Base-by-base conservation (phyloP, 495 filamentous ascomycete species). In the Podospora appendiculata region DNA sequence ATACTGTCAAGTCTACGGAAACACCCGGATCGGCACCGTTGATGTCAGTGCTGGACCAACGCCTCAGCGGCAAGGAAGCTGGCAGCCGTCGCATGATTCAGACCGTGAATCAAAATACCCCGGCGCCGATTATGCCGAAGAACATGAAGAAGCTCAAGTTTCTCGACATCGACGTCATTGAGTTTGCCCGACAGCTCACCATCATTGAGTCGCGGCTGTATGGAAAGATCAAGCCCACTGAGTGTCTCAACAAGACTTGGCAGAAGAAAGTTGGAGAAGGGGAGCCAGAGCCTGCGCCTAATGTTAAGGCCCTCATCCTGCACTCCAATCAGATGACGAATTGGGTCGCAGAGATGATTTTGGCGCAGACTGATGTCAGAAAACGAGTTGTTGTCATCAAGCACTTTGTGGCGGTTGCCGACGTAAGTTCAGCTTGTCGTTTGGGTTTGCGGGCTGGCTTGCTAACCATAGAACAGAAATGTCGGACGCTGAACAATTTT, bases 101-200 rank as follows among this genome's bases (percentile, higher is more conserved):
- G 35, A 96, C 90, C 7, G 78, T 92, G 57, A 88, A 79, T 62
- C 81, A 79, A 50, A 81, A 88, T 32, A 81, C 86, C 1, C 93
- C 93, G 8, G 73, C 86, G 43, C 90, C 93, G 10, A 96, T 97
- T 58, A 82, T 96, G 62, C 93, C 93, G 0, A 96, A 95, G 80
- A 95, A 96, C 68, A 95, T 97, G 89, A 96, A 93, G 83, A 97
- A 95, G 66, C 82, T 98, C 55, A 98, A 96, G 69, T 97, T 98
- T 71, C 77, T 97, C 47, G 94, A 98, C 64, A 96, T 98, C 52
- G 93, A 98, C 62, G 84, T 88, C 11, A 87, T 86, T 2, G 93
- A 98, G 67, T 97, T 98, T 71, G 93, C 92, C 18, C 83, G 93
- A 34, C 93, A 98, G 68, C 73, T 98, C 50, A 98, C 93, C 2